These are phyloP conservation scores for Magnolia officinalis DNA, from an alignment of 164 flowering plant genomes.

Conservation along the genomic window DNA sequence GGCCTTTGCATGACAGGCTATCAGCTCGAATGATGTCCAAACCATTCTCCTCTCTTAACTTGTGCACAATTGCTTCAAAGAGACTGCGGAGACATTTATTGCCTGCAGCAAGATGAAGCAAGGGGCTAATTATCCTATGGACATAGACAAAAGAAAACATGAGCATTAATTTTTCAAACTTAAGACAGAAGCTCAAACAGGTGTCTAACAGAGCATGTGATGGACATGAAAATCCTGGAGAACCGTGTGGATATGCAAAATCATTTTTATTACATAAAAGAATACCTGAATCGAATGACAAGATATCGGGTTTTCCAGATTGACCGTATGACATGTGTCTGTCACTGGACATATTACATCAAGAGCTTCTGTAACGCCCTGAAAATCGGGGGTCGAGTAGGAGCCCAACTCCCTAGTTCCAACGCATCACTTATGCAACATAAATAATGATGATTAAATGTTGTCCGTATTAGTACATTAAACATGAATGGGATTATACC, in stretches of 20 bases:
- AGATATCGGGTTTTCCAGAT: too few relatives aligned
- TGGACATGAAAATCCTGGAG: not conserved
- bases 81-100: conserved; percentile 76
- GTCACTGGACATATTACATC: too few relatives aligned
- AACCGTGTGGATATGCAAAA: not conserved
- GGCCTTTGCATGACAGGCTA: conserved; percentile 33
- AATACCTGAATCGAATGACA: not conserved
- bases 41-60: conserved; percentile 78
- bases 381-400: too few relatives aligned
- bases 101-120: conserved; percentile 63
- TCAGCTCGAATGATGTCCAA: conserved; percentile 62
- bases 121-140: conserved; percentile 57
- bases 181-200: not conserved
- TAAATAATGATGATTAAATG: too few relatives aligned
- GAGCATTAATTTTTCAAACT: conserved; percentile 18
- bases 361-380: too few relatives aligned
- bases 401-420: too few relatives aligned
- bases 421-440: too few relatives aligned
- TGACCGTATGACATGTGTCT: too few relatives aligned
- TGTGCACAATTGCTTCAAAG: conserved; percentile 83
- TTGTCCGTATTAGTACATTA: too few relatives aligned
- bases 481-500: too few relatives aligned
- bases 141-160: conserved; percentile 93
- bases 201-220: not conserved
- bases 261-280: not conserved